Conservation (phyloP, 2,329 filamentous ascomycete species). For the Grosmannia huntii region DNA sequence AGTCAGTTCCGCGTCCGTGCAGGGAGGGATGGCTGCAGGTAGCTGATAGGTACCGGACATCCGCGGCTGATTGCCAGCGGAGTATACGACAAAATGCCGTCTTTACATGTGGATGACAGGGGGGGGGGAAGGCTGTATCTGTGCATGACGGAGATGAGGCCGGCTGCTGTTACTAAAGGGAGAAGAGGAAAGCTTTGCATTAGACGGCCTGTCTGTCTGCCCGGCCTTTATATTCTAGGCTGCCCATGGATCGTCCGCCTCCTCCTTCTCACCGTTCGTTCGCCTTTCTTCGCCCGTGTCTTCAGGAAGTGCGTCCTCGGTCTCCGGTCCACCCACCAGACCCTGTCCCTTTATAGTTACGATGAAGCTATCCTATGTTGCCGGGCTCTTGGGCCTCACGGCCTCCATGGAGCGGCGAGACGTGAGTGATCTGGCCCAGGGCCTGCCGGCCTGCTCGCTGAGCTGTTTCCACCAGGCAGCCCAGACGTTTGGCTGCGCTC, state of each 20-base stretch:
- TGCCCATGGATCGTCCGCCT: background rate
- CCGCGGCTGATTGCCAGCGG: background rate
- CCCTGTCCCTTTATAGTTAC: no score
- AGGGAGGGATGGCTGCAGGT: background rate
- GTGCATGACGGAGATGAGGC: no score
- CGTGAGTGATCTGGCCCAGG: background rate
- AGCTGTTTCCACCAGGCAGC: constrained; percentile 10
- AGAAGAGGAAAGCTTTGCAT: no score
- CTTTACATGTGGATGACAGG: background rate
- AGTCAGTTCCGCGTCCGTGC: background rate
- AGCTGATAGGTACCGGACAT: background rate
- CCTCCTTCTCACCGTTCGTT: background rate
- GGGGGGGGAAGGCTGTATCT: background rate
- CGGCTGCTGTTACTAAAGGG: no score
- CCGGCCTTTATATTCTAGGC: background rate
- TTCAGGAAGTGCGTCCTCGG: background rate
- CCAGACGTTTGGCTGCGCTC: constrained; percentile 8
- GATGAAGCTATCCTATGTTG: background rate
- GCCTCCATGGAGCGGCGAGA: background rate
- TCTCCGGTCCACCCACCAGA: background rate
- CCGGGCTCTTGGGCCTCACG: constrained; percentile 1
- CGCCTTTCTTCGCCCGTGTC: background rate
- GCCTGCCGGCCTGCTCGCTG: constrained; percentile 12
- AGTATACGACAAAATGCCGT: background rate
- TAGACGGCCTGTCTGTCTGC: no score